phyloP scores from a whole-genome alignment of 2,329 filamentous ascomycete genomes.

The Fusarium robinianum region DNA sequence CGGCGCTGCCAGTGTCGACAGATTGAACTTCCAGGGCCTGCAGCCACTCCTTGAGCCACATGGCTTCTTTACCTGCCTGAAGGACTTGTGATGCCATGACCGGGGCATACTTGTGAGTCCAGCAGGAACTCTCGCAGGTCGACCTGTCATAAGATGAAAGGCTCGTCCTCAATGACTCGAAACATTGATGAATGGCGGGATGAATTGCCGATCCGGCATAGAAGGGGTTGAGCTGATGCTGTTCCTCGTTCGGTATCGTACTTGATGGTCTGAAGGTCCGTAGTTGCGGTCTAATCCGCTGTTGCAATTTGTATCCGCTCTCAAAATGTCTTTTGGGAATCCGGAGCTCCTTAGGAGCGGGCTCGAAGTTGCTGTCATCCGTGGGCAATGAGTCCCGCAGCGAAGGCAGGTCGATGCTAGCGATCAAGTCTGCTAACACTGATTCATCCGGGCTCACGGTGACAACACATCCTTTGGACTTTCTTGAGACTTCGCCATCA shows the following conservation, averaged over 20 bases:
- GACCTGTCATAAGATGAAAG: slow-evolving; percentile 82
- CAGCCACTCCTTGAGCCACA: slow-evolving; percentile 80
- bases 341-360: slow-evolving; percentile 55
- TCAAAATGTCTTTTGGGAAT: slow-evolving; percentile 62
- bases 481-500: slow-evolving; percentile 41
- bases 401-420: slow-evolving; percentile 33
- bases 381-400: slow-evolving; percentile 38
- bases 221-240: slow-evolving; percentile 45
- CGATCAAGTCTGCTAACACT: slow-evolving; percentile 43
- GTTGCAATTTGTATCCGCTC: slow-evolving; percentile 59
- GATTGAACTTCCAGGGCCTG: slow-evolving; percentile 74
- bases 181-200: slow-evolving; percentile 63
- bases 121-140: slow-evolving; percentile 72
- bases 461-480: slow-evolving; percentile 56
- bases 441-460: slow-evolving; percentile 49
- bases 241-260: slow-evolving; percentile 16
- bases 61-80: slow-evolving; percentile 71
- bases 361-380: slow-evolving; percentile 47
- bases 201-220: slow-evolving; percentile 47
- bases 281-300: slow-evolving; percentile 53
- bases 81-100: slow-evolving; percentile 70
- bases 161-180: slow-evolving; percentile 60
- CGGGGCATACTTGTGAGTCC: slow-evolving; percentile 87
- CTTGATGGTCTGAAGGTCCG: slow-evolving; percentile 34
- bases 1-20: slow-evolving; percentile 65